Percentiles rank a stretch among this genome's conserved stretches.
Evolutionary conservation across 2,329 filamentous ascomycete genomes (phyloP).

Genomic region (Fonsecaea monophora): DNA sequence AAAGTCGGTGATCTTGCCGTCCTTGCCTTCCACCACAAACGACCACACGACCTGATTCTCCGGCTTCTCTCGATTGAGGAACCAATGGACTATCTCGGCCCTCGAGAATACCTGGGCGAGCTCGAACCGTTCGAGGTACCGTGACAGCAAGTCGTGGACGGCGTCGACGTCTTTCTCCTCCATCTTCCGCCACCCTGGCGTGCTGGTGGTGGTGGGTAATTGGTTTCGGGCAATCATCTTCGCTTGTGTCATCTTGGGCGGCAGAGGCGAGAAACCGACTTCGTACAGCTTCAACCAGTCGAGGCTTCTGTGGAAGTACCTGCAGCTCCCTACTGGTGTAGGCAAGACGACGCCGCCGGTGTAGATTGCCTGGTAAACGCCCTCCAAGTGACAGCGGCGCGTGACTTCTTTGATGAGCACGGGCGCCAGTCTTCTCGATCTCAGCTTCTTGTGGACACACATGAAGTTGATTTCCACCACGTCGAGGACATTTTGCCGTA

Average conservation of each 20-base stretch:
- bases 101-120: conserved; percentile 81
- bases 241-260: conserved; percentile 79
- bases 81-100: conserved; percentile 87
- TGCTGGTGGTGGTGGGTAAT: conserved; percentile 75
- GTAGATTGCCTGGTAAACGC: conserved; percentile 94
- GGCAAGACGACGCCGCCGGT: conserved; percentile 91
- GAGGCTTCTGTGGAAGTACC: conserved; percentile 92
- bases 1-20: conserved; percentile 90
- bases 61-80: conserved; percentile 69
- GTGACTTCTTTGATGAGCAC: conserved; percentile 98
- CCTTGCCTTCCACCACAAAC: conserved; percentile 76
- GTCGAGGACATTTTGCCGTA: conserved; percentile 76
- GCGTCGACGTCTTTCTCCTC: conserved; percentile 76
- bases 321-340: conserved; percentile 87
- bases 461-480: conserved; percentile 98
- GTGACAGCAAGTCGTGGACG: conserved; percentile 74
- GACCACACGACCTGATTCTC: conserved; percentile 83
- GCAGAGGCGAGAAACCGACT: conserved; percentile 89
- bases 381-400: conserved; percentile 82
- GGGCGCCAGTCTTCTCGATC: conserved; percentile 87
- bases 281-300: conserved; percentile 98
- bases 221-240: conserved; percentile 87
- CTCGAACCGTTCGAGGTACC: conserved; percentile 80
- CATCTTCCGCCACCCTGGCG: conserved; percentile 80
- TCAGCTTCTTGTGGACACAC: conserved; percentile 96